Base-by-base conservation (phyloP, 129 eudicot species). In the Tagetes patula region DNA sequence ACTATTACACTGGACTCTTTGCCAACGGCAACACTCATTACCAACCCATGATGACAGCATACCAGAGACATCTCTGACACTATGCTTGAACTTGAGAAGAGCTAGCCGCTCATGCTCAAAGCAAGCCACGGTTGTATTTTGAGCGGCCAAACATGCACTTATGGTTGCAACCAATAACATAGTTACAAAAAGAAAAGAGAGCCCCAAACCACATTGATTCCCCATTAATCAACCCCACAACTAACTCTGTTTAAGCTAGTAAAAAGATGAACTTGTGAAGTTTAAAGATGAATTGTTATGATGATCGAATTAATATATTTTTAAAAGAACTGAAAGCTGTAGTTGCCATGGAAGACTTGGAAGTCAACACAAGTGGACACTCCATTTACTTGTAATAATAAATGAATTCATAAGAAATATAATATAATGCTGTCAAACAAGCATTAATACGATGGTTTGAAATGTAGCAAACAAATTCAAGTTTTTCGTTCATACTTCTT, bases 91-190 rank as follows among this genome's bases (percentile, higher is more conserved):
- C 64, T 58, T 32, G 39, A 58, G n/a, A 58, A 58, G 64, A 3
- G 64, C 64, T 9, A 8, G 64, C 32, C 39, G 64, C 14, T 58
- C 64, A 32, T 58, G 64, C 64, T 58, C 64, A 58, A 8, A 58
- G 64, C 64, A 58, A 58, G 14, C 38, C 7, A 31, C 64, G 1
- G 7, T 58, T 0, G 13, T 32, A 58, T 58, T 58, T 58, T 0
- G 39, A 31, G 39, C 39, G 32, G n/a, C 64, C 39, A 58, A 58
- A 58, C 64, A 58, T 2, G 13, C 1, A 31, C 9, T 3, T 58
- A 6, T 31, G n/a, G 6, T 58, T 58, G 6, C 39, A 58, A 58
- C 64, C 0, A 58, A 3, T 7, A 58, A 32, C 1, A 58, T 7
- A 58, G 39, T 58, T 58, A 7, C 39, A 58, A 58, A 32, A 31